Conservation (phyloP, 176 grass and related monocot genomes). For the Elaeis guineensis region DNA sequence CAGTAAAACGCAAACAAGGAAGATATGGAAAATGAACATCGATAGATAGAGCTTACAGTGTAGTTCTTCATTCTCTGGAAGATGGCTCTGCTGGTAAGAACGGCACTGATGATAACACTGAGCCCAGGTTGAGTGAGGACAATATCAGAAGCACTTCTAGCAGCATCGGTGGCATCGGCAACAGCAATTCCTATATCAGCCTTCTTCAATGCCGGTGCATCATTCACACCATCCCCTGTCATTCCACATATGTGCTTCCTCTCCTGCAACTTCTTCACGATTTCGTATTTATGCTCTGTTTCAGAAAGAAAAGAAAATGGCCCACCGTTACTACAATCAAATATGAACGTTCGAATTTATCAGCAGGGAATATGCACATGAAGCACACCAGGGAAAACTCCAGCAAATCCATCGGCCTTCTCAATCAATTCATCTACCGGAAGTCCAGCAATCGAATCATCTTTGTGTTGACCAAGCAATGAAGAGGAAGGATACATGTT, state of each 20-base stretch:
- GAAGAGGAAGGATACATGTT: constrained; percentile 99
- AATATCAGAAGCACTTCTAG: constrained; percentile 86
- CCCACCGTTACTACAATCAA: neutral
- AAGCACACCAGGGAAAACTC: constrained; percentile 86
- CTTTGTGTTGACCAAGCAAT: constrained; percentile 77
- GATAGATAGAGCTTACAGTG: constrained; percentile 50
- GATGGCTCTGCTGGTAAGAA: constrained; percentile 94
- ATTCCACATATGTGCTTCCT: constrained; percentile 98
- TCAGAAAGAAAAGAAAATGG: constrained; percentile 6
- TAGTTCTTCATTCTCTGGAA: constrained; percentile 99
- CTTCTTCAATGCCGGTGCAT: constrained; percentile 91
- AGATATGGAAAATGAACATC: neutral
- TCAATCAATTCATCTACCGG: constrained; percentile 96
- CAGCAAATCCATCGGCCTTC: constrained; percentile 97
- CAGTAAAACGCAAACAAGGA: neutral
- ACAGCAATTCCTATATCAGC: constrained; percentile 98
- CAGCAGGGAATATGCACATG: neutral
- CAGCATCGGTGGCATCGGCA: constrained; percentile 89
- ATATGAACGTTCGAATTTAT: neutral
- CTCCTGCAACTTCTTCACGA: constrained; percentile 93
- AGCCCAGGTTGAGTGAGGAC: constrained; percentile 95
- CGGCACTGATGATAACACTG: constrained; percentile 93
- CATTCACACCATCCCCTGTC: constrained; percentile 97
- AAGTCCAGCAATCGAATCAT: constrained; percentile 52
- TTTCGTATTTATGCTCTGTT: constrained; percentile 97